Conservation (phyloP, 148 eudicot genomes). For the Fagopyrum homotropicum region DNA sequence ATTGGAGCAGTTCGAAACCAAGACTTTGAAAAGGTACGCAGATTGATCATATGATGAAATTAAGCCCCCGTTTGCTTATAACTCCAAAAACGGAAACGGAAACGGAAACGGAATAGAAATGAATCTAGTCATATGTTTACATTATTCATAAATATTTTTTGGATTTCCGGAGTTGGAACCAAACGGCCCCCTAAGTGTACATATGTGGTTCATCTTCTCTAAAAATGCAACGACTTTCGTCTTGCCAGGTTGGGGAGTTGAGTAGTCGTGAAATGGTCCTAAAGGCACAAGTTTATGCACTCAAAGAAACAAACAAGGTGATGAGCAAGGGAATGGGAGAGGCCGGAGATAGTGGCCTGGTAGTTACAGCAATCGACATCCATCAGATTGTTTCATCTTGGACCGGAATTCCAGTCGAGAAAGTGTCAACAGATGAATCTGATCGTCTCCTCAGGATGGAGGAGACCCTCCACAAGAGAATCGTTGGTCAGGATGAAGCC, state of each 20-base stretch:
- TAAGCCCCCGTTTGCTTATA: no score
- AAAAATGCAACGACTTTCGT: neutral
- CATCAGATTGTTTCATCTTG: constrained; percentile 17
- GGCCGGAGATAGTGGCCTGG: constrained; percentile 18
- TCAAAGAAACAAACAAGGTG: constrained; percentile 32
- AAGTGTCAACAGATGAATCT: constrained; percentile 19
- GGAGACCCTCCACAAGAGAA: constrained; percentile 10
- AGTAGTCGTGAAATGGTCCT: constrained; percentile 36
- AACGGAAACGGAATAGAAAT: no score
- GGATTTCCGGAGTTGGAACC: no score
- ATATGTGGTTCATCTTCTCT: neutral
- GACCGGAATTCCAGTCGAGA: constrained; percentile 24
- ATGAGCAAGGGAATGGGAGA: constrained; percentile 40
- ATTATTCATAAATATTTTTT: no score
- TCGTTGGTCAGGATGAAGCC: constrained; percentile 25
- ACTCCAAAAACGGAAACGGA: no score
- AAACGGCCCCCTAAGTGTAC: no score
- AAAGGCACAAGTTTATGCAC: constrained; percentile 23
- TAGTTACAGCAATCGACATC: constrained; percentile 17
- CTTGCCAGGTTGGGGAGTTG: constrained; percentile 31
- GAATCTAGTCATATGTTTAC: no score
- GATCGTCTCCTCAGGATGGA: constrained; percentile 19
- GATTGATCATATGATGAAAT: neutral
- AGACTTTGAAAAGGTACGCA: constrained; percentile 52
- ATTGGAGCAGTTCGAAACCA: constrained; percentile 53